phyloP scores from a whole-genome alignment of 345 rosid species.

The Eucalyptus regnans region DNA sequence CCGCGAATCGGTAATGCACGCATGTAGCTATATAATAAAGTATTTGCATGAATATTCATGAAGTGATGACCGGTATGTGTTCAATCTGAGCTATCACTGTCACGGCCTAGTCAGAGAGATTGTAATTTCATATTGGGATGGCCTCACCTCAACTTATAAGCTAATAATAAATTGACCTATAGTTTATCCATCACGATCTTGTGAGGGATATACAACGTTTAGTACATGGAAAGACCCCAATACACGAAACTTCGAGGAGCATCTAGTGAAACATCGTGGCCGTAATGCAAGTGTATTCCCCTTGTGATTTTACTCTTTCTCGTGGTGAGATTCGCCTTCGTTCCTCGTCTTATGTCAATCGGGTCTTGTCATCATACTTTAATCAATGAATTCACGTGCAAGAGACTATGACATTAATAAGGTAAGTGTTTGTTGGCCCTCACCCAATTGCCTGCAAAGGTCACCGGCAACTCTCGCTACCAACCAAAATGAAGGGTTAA shows the following conservation, averaged over 20 bases:
- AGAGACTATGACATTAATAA: background rate
- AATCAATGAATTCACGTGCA: background rate
- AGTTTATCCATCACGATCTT: background rate
- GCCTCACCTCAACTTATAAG: background rate
- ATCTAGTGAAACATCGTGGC: background rate
- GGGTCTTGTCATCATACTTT: background rate
- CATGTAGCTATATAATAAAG: background rate
- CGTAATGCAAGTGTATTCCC: accelerated
- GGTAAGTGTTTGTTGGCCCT: background rate
- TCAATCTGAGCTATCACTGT: background rate
- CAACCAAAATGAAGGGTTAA: too few species aligned
- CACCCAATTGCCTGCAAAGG: background rate
- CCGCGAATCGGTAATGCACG: background rate
- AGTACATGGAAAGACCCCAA: background rate
- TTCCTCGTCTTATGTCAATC: background rate
- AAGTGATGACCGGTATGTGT: background rate
- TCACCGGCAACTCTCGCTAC: accelerated
- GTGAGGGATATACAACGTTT: background rate
- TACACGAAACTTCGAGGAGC: accelerated
- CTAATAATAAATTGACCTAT: background rate
- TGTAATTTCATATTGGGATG: background rate
- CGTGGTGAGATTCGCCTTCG: accelerated
- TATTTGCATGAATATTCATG: background rate
- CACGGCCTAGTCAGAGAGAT: background rate
- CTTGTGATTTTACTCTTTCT: background rate